These are phyloP conservation scores for Edaphochlamys debaryana DNA, from an alignment of 139 green algal genomes.

Conservation along the genomic window DNA sequence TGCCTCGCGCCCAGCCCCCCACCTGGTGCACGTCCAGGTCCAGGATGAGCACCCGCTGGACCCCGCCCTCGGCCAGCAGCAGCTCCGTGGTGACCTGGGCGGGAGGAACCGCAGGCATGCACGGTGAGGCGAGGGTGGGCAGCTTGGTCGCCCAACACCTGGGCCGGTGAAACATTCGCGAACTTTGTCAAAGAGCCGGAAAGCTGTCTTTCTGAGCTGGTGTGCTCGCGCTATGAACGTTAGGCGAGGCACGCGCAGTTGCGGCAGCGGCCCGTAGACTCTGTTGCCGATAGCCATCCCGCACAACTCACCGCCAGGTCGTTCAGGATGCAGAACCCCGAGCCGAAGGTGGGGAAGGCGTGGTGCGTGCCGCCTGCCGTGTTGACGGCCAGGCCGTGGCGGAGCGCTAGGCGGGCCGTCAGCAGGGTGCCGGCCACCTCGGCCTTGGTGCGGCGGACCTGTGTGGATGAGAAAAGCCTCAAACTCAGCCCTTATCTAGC, in stretches of 20 bases:
- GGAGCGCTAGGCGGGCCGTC: conserved; percentile 86
- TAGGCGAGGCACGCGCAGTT: too few relatives aligned
- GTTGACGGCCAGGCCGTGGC: conserved; percentile 82
- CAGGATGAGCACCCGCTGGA: conserved; percentile 79
- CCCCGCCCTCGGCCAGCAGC: conserved; percentile 56
- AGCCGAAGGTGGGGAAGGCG: conserved; percentile 71
- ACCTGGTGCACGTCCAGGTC: conserved; percentile 93
- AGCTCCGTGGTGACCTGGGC: conserved; percentile 63
- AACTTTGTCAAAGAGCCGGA: too few relatives aligned
- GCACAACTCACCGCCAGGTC: conserved; percentile 84
- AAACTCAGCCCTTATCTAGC: too few relatives aligned
- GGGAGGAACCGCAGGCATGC: background rate
- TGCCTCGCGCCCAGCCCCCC: too few relatives aligned
- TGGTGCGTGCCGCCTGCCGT: conserved; percentile 89
- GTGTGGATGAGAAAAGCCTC: background rate
- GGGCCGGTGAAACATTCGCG: too few relatives aligned
- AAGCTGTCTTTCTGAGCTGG: too few relatives aligned
- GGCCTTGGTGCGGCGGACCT: conserved; percentile 15
- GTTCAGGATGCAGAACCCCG: conserved; percentile 92
- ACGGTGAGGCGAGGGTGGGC: too few relatives aligned
- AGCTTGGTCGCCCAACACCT: too few relatives aligned
- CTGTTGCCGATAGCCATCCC: too few relatives aligned
- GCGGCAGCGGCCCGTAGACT: too few relatives aligned
- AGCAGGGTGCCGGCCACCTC: conserved; percentile 84
- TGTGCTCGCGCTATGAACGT: too few relatives aligned